phyloP scores from a whole-genome alignment of 768 basidiomycete species.

The Exsudoporus frostii region DNA sequence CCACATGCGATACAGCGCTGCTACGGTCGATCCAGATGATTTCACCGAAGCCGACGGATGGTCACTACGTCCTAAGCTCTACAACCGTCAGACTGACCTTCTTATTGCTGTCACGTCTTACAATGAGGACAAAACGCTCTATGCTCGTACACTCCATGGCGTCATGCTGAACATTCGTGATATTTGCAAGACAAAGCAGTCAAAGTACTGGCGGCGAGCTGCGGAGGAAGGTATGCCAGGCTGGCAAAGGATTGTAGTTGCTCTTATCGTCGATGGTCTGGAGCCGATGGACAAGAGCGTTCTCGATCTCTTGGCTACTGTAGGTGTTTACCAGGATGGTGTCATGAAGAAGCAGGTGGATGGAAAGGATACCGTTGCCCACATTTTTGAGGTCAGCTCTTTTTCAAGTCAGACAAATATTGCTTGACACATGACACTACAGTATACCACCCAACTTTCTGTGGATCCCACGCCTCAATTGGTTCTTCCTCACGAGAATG shows the following conservation, averaged over 20 bases:
- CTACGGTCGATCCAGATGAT: constrained; percentile 89
- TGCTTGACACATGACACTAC: constrained; percentile 7
- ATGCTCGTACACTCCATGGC: constrained; percentile 87
- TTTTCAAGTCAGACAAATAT: neutral
- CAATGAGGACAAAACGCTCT: constrained; percentile 91
- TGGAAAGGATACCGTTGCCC: constrained; percentile 84
- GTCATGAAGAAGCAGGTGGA: constrained; percentile 93
- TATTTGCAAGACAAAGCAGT: constrained; percentile 94
- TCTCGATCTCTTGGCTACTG: constrained; percentile 81
- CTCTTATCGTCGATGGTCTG: constrained; percentile 89
- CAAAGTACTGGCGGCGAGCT: constrained; percentile 83
- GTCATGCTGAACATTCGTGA: constrained; percentile 98
- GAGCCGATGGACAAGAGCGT: constrained; percentile 96
- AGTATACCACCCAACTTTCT: constrained; percentile 97
- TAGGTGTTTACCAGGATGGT: constrained; percentile 93
- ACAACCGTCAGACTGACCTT: constrained; percentile 87
- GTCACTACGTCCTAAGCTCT: constrained; percentile 79
- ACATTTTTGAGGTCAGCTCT: constrained; percentile 82
- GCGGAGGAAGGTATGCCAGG: constrained; percentile 81
- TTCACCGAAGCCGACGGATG: constrained; percentile 78
- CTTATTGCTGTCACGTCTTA: constrained; percentile 94
- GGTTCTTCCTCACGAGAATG: constrained; percentile 84
- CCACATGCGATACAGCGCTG: constrained; percentile 94
- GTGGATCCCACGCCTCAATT: constrained; percentile 89
- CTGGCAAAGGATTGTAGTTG: constrained; percentile 91